These are phyloP conservation scores for Silybum marianum DNA, from an alignment of 129 eudicot species.

Conservation along the genomic window DNA sequence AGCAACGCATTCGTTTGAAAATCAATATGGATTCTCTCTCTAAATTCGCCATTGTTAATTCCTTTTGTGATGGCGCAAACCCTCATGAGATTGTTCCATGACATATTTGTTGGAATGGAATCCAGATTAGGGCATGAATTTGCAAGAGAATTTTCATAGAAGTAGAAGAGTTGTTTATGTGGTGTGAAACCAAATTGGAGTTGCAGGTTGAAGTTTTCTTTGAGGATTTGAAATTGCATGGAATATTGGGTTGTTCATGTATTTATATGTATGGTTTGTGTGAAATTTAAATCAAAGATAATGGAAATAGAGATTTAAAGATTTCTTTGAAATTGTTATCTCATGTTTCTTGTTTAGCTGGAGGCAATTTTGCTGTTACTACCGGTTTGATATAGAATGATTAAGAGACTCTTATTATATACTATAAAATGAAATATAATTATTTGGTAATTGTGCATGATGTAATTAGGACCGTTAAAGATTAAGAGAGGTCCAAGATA, in stretches of 20 bases:
- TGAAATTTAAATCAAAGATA: not conserved
- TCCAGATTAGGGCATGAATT: conserved; percentile 38
- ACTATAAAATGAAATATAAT: too few species aligned
- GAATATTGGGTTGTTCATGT: not conserved
- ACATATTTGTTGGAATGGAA: conserved; percentile 15
- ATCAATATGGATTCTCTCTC: conserved; percentile 30
- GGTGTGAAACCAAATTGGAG: conserved; percentile 12
- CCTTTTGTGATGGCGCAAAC: conserved; percentile 24
- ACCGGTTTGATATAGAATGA: too few species aligned
- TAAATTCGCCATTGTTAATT: conserved; percentile 3
- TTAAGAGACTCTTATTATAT: too few species aligned
- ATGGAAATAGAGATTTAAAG: too few species aligned
- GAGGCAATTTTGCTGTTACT: too few species aligned
- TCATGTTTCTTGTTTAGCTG: too few species aligned
- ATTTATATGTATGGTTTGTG: not conserved
- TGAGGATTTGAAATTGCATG: conserved; percentile 14
- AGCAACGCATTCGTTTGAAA: conserved; percentile 46
- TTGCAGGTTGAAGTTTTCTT: conserved; percentile 14
- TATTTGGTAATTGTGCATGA: too few species aligned
- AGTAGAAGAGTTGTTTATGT: conserved; percentile 16
- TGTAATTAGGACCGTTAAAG: too few species aligned
- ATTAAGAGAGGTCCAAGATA: too few species aligned
- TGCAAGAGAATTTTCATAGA: conserved; percentile 22
- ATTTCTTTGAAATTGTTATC: too few species aligned
- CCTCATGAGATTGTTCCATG: conserved; percentile 43